phyloP scores from a whole-genome alignment of 768 basidiomycete genomes.

The Boletus bicolor region DNA sequence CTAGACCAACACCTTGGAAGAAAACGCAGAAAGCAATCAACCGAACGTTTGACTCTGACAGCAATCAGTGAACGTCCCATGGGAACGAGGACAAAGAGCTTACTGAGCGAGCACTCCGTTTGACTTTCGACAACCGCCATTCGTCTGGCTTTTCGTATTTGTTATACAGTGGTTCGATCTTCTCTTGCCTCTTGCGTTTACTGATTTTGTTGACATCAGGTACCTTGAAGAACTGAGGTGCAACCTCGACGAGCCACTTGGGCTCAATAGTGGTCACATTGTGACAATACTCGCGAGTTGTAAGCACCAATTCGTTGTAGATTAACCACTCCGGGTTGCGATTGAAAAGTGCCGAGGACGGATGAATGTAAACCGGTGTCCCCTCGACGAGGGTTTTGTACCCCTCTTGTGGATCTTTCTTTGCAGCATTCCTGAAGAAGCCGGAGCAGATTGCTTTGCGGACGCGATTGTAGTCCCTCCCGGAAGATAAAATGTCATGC shows the following conservation, averaged over 20 bases:
- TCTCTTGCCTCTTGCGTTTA: conserved; percentile 93
- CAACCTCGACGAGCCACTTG: conserved; percentile 97
- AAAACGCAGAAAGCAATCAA: conserved; percentile 31
- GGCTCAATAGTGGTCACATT: conserved; percentile 96
- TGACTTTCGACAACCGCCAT: conserved; percentile 92
- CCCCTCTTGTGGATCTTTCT: conserved; percentile 97
- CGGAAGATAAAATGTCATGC: conserved; percentile 92
- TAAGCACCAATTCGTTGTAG: conserved; percentile 94
- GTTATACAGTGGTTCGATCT: conserved; percentile 95
- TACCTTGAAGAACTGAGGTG: conserved; percentile 98
- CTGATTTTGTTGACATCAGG: conserved; percentile 98
- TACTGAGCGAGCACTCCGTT: conserved; percentile 83
- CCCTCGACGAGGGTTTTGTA: conserved; percentile 98
- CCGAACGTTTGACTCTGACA: conserved; percentile 87
- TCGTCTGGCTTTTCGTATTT: conserved; percentile 94
- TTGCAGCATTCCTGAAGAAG: conserved; percentile 97
- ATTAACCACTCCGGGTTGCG: conserved; percentile 94
- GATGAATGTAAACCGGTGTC: conserved; percentile 99
- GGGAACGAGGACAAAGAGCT: conserved; percentile 24
- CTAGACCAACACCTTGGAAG: not conserved
- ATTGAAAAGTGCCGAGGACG: conserved; percentile 95
- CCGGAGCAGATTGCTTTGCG: conserved; percentile 96
- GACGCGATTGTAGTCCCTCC: conserved; percentile 87
- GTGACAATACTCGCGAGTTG: conserved; percentile 92
- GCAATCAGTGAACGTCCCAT: conserved; percentile 11